Conservation (phyloP, 2,329 filamentous ascomycete genomes). For the Plectosphaerella plurivora region DNA sequence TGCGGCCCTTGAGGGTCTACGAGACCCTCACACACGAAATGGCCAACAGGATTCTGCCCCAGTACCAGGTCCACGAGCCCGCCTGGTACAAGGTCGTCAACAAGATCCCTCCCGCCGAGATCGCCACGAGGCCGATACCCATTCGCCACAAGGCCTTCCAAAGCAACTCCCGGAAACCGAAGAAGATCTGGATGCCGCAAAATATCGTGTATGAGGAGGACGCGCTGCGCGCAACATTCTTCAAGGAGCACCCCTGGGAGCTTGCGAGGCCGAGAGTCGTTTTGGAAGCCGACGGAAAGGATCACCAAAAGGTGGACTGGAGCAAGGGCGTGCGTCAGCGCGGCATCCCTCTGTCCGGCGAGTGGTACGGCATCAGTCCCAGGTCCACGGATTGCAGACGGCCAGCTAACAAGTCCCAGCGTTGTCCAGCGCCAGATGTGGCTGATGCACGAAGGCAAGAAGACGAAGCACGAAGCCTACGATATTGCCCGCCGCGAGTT, state of each 20-base stretch:
- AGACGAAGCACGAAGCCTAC: constrained; percentile 69
- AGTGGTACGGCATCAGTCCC: constrained; percentile 58
- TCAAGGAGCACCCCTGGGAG: constrained; percentile 95
- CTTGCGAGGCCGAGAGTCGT: constrained; percentile 82
- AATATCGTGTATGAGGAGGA: constrained; percentile 80
- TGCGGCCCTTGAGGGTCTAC: constrained; percentile 42
- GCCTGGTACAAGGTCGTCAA: constrained; percentile 50
- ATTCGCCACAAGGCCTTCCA: constrained; percentile 36
- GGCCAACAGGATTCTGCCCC: constrained; percentile 31
- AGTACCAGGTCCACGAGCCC: constrained; percentile 26
- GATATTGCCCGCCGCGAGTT: constrained; percentile 86
- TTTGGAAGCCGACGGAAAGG: constrained; percentile 80
- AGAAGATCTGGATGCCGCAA: constrained; percentile 76
- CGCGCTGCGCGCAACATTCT: constrained; percentile 74
- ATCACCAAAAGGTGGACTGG: constrained; percentile 75
- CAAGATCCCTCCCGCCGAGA: constrained; percentile 53
- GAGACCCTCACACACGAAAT: constrained; percentile 40
- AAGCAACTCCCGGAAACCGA: constrained; percentile 58
- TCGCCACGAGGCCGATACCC: constrained; percentile 49
- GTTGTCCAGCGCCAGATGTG: constrained; percentile 89
- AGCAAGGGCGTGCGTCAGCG: constrained; percentile 67
- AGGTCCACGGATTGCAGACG: constrained; percentile 10
- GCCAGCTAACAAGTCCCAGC: constrained; percentile 39
- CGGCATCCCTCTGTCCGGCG: constrained; percentile 74
- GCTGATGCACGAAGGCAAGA: constrained; percentile 64